Evolutionary conservation across 2,329 filamentous ascomycete genomes (phyloP), one percentile per base, ranked within the genome.

Genomic region (Monosporascus sp.): DNA sequence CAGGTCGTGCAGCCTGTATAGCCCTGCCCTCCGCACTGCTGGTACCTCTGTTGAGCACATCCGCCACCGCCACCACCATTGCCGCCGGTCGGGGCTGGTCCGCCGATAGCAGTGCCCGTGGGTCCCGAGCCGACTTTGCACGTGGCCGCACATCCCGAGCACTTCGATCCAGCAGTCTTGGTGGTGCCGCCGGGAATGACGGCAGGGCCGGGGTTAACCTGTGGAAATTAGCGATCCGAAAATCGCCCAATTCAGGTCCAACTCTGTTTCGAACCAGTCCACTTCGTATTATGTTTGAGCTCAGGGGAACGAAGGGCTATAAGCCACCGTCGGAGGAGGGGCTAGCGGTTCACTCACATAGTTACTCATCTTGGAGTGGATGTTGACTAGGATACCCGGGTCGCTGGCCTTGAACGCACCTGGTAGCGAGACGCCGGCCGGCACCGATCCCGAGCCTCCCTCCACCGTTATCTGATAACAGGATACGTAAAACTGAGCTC

Each of bases 301-400:
- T 14, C 31, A 35, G 31, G 31, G 31, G 31, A 35, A 14, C 31
- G 11, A 35, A 35, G 31, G 31, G 11, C 31, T 35, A 35, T 14
- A 35, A 35, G 11, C 31, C 31, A 35, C 5, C 4, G 31, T 14
- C 11, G 31, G 31, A 35, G 9, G 9, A 9, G 9, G 31, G 1
- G 14, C 9, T 35, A 35, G 31, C 11, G 14, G 11, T 35, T 35
- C 11, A 35, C 43, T 27, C 26, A 46, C 43, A 52, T 78, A 78
- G 1, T 60, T 66, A 20, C 58, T 59, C 51, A 77, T 57, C 46
- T 70, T 65, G 8, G 68, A 62, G 63, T 78, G 75, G 56, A 79
- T 78, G 63, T 77, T 76, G 60, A 78, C 65, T 27, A 71, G 65
- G 53, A 79, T 75, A 11, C 76, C 76, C 0, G 76, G 73, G 57